A percentile compares a stretch with the other conserved stretches of the same genome.
Conservation (phyloP, 169 alveolate genomes). For the Plasmodium sp. region DNA sequence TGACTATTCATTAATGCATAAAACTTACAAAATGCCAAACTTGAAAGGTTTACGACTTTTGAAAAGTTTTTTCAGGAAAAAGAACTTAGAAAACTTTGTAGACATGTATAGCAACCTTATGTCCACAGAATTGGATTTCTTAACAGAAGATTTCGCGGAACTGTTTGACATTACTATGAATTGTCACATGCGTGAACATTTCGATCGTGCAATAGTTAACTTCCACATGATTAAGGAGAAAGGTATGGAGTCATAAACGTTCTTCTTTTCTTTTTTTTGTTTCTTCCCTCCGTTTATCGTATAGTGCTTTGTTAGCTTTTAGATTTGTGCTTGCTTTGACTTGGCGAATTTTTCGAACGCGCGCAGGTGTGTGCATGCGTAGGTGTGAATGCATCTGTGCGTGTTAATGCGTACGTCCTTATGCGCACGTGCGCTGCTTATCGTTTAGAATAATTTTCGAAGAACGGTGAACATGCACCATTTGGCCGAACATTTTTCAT, state of each 20-base stretch:
- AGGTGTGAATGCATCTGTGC: not conserved
- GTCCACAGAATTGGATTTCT: constrained; percentile 30
- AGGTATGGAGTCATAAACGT: not conserved
- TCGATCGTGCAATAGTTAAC: constrained; percentile 17
- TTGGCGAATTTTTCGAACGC: not conserved
- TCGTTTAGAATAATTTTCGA: not conserved
- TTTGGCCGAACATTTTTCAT: not conserved
- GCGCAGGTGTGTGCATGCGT: not conserved
- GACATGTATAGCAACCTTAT: constrained; percentile 10
- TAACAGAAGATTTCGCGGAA: constrained; percentile 21
- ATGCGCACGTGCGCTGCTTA: not conserved
- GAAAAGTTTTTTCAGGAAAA: constrained; percentile 39
- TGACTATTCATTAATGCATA: not conserved
- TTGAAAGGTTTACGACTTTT: constrained; percentile 49
- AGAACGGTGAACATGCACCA: not conserved
- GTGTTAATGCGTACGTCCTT: not conserved
- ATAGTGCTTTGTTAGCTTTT: not conserved
- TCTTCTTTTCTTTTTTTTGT: not conserved
- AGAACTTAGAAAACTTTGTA: constrained; percentile 54
- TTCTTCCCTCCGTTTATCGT: not conserved
- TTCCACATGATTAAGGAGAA: not conserved
- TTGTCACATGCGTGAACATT: constrained; percentile 13
- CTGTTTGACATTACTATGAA: constrained; percentile 22
- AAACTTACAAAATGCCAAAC: constrained; percentile 14
- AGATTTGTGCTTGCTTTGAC: not conserved